A percentile compares a stretch with the other conserved stretches of the same genome.
Evolutionary conservation across 305 asterid species (phyloP).

Genomic region (Euphrasia arctica): DNA sequence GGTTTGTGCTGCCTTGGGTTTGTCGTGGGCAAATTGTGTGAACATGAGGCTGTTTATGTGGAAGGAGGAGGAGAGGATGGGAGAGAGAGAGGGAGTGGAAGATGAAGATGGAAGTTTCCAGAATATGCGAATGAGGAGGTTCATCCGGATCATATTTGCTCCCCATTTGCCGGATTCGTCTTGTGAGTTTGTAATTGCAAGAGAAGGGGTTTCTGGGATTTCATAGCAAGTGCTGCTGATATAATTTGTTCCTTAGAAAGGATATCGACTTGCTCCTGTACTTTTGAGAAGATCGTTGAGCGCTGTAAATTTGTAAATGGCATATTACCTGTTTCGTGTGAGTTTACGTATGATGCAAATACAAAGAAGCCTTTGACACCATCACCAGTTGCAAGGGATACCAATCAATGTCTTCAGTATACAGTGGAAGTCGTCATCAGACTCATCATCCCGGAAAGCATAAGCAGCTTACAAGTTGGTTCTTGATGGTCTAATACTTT

Average conservation of each 20-base stretch:
- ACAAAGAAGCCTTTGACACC: not conserved
- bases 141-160: slow-evolving; percentile 64
- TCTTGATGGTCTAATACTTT: not conserved
- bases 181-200: slow-evolving; percentile 57
- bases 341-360: not conserved
- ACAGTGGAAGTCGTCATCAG: not conserved
- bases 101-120: slow-evolving; percentile 24
- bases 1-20: slow-evolving; percentile 74
- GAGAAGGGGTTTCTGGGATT: slow-evolving; percentile 67
- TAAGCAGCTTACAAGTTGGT: not conserved
- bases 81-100: slow-evolving; percentile 39
- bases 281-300: slow-evolving; percentile 22
- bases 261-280: slow-evolving; percentile 1
- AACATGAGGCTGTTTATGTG: slow-evolving; percentile 74
- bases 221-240: not conserved
- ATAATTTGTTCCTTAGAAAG: not conserved
- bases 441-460: not conserved
- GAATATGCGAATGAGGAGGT: slow-evolving; percentile 44
- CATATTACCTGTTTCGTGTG: not conserved
- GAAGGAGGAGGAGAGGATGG: slow-evolving; percentile 43
- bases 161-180: slow-evolving; percentile 77
- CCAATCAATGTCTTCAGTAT: not conserved
- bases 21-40: slow-evolving; percentile 94
- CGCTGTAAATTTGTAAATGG: not conserved
- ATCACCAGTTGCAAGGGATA: not conserved